Evolutionary conservation across 371 early-diverging fungal species (phyloP).

Genomic region (Dinochytrium kinnereticum): DNA sequence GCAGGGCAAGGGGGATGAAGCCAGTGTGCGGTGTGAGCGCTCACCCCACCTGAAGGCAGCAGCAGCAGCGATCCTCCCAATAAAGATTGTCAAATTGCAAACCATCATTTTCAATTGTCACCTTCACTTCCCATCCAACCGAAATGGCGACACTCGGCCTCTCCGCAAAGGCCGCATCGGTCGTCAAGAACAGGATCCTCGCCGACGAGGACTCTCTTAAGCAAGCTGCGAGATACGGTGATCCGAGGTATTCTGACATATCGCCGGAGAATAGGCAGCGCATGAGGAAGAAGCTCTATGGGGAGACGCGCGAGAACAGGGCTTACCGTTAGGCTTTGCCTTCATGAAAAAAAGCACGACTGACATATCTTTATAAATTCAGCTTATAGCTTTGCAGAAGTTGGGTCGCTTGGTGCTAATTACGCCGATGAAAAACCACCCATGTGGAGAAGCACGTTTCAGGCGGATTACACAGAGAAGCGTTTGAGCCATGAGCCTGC

Average conservation of each 20-base stretch:
- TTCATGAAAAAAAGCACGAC: background rate
- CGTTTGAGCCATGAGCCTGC: too few species aligned
- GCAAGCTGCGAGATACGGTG: constrained; percentile 22
- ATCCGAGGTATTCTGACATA: constrained; percentile 32
- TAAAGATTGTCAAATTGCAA: too few species aligned
- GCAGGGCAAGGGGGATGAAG: too few species aligned
- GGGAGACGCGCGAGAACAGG: constrained; percentile 23
- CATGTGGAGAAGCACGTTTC: constrained; percentile 41
- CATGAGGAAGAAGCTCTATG: constrained; percentile 44
- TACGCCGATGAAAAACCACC: constrained; percentile 50
- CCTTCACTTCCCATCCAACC: too few species aligned
- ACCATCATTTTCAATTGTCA: too few species aligned
- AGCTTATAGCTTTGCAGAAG: constrained; percentile 29
- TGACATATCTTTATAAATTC: too few species aligned
- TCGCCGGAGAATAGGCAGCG: constrained; percentile 30
- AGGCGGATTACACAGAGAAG: constrained; percentile 38
- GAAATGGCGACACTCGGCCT: constrained; percentile 32
- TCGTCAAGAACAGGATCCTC: constrained; percentile 21
- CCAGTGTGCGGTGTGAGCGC: too few species aligned
- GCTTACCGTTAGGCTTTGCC: constrained; percentile 2
- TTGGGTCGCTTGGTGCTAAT: constrained; percentile 31
- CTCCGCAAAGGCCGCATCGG: constrained; percentile 19
- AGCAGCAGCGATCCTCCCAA: too few species aligned
- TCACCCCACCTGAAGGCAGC: too few species aligned
- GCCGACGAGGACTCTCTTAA: background rate